These are phyloP conservation scores for Xylaria intraflava DNA, from an alignment of 495 filamentous ascomycete species.

Conservation along the genomic window DNA sequence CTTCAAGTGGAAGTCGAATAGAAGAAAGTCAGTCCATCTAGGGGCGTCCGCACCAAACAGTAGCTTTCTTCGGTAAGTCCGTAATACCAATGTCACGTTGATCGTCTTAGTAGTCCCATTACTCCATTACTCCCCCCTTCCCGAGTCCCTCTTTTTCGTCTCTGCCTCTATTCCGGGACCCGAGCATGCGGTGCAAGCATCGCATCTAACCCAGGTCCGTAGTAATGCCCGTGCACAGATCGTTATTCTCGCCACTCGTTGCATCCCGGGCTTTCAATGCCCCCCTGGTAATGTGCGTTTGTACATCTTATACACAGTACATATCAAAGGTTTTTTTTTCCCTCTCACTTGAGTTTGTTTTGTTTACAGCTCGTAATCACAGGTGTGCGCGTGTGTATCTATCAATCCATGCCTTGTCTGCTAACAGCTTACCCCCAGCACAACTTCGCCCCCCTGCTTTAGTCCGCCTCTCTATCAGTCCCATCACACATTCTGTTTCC, in stretches of 20 bases:
- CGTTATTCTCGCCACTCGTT: not conserved
- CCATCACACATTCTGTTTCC: slow-evolving; percentile 1
- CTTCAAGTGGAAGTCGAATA: not conserved
- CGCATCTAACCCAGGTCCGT: not conserved
- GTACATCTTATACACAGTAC: not conserved
- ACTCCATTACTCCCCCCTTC: not conserved
- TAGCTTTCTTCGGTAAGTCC: slow-evolving; percentile 21
- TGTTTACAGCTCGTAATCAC: not conserved
- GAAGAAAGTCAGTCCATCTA: not conserved
- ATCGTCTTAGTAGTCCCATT: not conserved
- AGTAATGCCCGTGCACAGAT: slow-evolving; percentile 4
- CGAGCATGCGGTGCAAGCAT: slow-evolving; percentile 14
- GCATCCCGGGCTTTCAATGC: not conserved
- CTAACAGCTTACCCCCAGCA: too few relatives aligned
- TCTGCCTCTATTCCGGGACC: slow-evolving; percentile 13
- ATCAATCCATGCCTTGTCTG: slow-evolving; percentile 1
- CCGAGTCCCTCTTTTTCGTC: slow-evolving; percentile 16
- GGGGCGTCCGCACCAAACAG: slow-evolving; percentile 22
- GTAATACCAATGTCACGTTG: not conserved
- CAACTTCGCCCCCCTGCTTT: not conserved
- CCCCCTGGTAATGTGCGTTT: not conserved
- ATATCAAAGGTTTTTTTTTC: not conserved
- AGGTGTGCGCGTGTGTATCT: slow-evolving; percentile 2
- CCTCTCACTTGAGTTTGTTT: not conserved
- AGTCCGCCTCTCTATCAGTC: not conserved